Base-by-base conservation (phyloP, 1,284 basidiomycete genomes). In the Singerocomus inundabilis region DNA sequence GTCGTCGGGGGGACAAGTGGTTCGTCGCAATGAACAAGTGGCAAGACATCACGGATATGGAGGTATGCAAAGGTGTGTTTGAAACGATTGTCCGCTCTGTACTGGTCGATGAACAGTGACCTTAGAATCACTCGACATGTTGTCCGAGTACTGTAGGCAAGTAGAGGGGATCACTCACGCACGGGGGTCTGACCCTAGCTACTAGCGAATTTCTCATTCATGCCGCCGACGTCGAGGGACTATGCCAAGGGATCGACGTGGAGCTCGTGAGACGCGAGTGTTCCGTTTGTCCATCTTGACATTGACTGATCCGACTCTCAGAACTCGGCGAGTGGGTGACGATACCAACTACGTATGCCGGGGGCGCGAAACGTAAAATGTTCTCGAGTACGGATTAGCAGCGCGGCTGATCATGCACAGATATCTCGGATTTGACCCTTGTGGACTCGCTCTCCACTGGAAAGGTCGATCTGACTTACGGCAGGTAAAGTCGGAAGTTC, bases 11-110 rank as follows among this genome's bases (percentile, higher is more conserved):
- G 12, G 72, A 82, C 32, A 84, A 76, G 56, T 99, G 97, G 97
- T 77, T 94, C 32, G 91, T 99, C 7, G 95, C 97, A 1, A 98
- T 97, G 94, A 98, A 99, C 72, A 92, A 94, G 63, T 99, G 97
- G 97, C 95, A 98, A 69, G 88, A 91, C 50, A 80, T 98, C 47
- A 98, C 97, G 0, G 91, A 98, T 62, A 93, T 93, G 85, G 86
- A 91, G 62, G 91, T 99, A 16, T 88, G 80, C 52, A 74, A 85
- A 80, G 90, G 91, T 88, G 49, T 5, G 56, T 41, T 37, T 39
- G 15, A 25, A 31, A 38, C 10, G 34, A 26, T 33, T 13, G 40
- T 40, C 18, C 8, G 31, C 11, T 45, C 12, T 30, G 36, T 43
- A 29, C 15, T 25, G 41, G 24, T 34, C 24, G 18, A 13, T 51